A percentile compares a stretch with the other conserved stretches of the same genome.
These are phyloP conservation scores for Dictyostelium capitatum DNA, from an alignment of 78 protist species.

Conservation along the genomic window DNA sequence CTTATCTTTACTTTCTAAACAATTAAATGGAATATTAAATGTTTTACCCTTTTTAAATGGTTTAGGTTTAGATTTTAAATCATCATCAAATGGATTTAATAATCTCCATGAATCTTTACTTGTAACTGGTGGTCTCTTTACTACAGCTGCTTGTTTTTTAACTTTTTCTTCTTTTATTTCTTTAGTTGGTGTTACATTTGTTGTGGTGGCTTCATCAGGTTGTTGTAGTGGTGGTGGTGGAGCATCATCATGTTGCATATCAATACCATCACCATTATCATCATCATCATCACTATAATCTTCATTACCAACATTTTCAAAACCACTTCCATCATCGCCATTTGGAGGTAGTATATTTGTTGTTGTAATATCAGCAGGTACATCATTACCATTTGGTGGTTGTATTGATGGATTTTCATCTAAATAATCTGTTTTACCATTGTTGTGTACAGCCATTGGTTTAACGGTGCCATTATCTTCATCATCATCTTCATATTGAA, in stretches of 20 bases:
- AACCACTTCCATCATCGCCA: not conserved
- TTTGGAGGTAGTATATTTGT: not conserved
- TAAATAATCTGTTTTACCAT: no score
- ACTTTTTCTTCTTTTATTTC: not conserved
- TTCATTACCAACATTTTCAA: not conserved
- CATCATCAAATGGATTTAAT: conserved; percentile 62
- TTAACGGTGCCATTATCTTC: not conserved
- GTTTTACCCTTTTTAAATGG: conserved; percentile 71
- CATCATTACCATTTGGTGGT: not conserved
- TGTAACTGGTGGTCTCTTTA: not conserved
- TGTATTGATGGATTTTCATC: not conserved
- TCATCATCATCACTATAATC: not conserved
- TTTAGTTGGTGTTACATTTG: conserved; percentile 20
- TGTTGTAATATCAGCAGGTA: not conserved
- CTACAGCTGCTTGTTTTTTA: not conserved
- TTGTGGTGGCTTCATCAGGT: not conserved
- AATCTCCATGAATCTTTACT: conserved; percentile 28
- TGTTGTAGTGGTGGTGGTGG: not conserved
- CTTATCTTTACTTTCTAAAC: not conserved
- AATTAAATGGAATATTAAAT: conserved; percentile 26
- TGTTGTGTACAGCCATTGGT: not conserved
- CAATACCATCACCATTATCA: conserved; percentile 6
- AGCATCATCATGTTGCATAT: not conserved
- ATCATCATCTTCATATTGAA: not conserved
- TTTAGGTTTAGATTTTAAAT: not conserved